A percentile compares a stretch with the other conserved stretches of the same genome.
Conservation (phyloP, 2,329 filamentous ascomycete genomes). For the Paraphoma sp. region DNA sequence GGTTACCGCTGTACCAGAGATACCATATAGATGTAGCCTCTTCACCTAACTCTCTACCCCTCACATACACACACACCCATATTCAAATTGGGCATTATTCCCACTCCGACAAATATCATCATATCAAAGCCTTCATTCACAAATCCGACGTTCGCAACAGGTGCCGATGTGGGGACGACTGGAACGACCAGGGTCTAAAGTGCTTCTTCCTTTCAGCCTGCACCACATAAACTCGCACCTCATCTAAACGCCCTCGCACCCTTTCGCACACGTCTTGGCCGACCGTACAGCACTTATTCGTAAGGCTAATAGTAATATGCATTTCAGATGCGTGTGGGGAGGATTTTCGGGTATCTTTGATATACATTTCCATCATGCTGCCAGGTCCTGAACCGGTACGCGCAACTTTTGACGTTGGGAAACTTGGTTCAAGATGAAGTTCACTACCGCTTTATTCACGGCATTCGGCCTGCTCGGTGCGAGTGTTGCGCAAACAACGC, state of each 20-base stretch:
- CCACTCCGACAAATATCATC: too few species aligned
- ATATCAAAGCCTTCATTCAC: too few species aligned
- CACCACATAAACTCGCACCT: slow-evolving; percentile 7
- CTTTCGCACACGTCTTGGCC: slow-evolving; percentile 11
- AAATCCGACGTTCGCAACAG: background rate
- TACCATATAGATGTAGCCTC: too few species aligned
- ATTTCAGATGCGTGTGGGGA: background rate
- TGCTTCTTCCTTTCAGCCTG: slow-evolving; percentile 19
- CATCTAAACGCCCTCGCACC: slow-evolving; percentile 6
- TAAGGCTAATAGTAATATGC: slow-evolving; percentile 1
- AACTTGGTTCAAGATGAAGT: slow-evolving; percentile 12
- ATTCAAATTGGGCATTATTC: too few species aligned
- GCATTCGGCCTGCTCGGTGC: slow-evolving; percentile 14
- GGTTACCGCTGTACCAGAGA: too few species aligned
- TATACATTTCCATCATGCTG: too few species aligned
- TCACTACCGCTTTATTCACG: slow-evolving; percentile 6
- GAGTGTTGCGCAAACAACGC: slow-evolving; percentile 26
- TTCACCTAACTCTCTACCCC: too few species aligned
- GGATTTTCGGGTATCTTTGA: too few species aligned
- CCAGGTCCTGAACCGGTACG: too few species aligned
- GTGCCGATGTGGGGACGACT: slow-evolving; percentile 1
- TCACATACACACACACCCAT: too few species aligned
- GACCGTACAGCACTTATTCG: background rate
- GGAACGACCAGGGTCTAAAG: slow-evolving; percentile 14
- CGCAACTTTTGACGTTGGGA: background rate